Evolutionary conservation across 176 grass and related monocot species (phyloP).

Genomic region (Typha latifolia): DNA sequence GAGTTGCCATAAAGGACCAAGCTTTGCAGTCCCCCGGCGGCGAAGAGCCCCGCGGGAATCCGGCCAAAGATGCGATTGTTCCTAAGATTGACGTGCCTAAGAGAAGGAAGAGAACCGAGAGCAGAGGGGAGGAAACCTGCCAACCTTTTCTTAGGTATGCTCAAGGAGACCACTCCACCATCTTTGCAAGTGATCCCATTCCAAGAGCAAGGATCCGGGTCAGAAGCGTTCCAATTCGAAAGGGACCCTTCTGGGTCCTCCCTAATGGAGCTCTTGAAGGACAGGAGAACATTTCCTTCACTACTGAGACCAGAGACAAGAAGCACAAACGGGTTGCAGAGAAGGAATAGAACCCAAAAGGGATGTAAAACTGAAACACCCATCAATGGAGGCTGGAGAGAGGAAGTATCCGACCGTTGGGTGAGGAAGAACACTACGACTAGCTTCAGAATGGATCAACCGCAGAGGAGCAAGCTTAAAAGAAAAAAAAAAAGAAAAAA

Average conservation of each 20-base stretch:
- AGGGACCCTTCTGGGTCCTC: constrained; percentile 52
- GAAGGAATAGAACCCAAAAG: constrained; percentile 5
- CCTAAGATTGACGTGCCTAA: constrained; percentile 80
- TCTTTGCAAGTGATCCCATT: constrained; percentile 58
- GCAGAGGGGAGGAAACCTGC: constrained; percentile 37
- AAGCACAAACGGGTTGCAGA: constrained; percentile 28
- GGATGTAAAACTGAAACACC: neutral
- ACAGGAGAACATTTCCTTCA: constrained; percentile 70
- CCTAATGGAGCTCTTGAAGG: constrained; percentile 51
- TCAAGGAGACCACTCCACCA: constrained; percentile 38
- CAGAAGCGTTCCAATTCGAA: constrained; percentile 53
- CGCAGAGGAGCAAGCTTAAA: neutral
- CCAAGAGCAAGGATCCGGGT: constrained; percentile 67
- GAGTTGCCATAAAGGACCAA: constrained; percentile 78
- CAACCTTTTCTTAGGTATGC: constrained; percentile 56
- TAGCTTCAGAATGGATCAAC: neutral
- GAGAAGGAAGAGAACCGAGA: constrained; percentile 39
- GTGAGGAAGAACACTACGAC: neutral
- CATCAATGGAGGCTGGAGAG: constrained; percentile 8
- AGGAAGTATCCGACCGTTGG: constrained; percentile 23
- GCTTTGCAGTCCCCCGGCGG: constrained; percentile 44
- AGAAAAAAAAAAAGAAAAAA: neutral
- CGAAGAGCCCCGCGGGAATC: constrained; percentile 31
- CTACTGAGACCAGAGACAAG: constrained; percentile 17
- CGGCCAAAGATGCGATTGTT: constrained; percentile 50